Base-by-base conservation (phyloP, 805 yeast species). In the Komagataella populi region DNA sequence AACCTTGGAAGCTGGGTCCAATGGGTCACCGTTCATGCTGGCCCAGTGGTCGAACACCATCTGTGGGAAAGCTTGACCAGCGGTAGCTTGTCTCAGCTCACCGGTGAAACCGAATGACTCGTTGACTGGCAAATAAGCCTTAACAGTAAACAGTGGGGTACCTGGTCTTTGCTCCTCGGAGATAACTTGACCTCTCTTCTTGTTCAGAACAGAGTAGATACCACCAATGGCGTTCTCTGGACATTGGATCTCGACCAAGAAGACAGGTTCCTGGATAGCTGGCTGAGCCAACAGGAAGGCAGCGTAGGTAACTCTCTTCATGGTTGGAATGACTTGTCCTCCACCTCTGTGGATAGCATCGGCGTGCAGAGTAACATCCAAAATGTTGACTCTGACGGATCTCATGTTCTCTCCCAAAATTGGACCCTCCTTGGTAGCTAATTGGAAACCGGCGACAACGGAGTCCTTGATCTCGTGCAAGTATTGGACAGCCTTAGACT, bases 11-110 rank as follows among this genome's bases (percentile, higher is more conserved):
- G 83, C 62, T 70, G 90, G 83, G 77, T 91, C 98, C 63, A 85
- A 76, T 71, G 95, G 95, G 76, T 89, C 93, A 75, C 96, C 96
- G 63, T 70, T 69, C 80, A 93, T 78, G 66, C 87, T 74, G 62
- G 88, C 78, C 98, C 98, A 91, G 76, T 91, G 99, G 76, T 93
- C 98, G 77, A 91, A 93, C 75, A 93, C 95, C 95, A 93, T 82
- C 81, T 91, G 98, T 78, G 99, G 99, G 99, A 91, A 91, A 75
- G 99, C 99, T 83, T 91, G 99, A 77, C 99, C 99, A 87, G 96
- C 97, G 70, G 99, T 91, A 71, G 98, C 96, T 80, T 91, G 97
- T 83, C 99, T 88, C 71, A 91, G 85, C 70, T 90, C 96, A 81
- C 95, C 93, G 67, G 96, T 85, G 96, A 91, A 91, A 86, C 99